Conservation (phyloP, 306 rosid genomes). For the Fragaria ananassa region DNA sequence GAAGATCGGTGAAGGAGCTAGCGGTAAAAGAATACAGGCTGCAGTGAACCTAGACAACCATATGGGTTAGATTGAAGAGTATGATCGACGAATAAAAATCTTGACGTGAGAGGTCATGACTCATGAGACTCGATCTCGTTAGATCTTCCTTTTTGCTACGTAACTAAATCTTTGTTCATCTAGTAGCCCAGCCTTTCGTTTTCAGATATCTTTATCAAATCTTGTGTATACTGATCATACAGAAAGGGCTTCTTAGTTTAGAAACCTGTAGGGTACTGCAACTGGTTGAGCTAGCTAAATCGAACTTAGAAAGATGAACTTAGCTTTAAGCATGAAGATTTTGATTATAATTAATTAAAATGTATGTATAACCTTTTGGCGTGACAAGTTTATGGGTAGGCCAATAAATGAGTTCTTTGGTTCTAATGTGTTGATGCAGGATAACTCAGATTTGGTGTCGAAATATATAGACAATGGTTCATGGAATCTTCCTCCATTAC, state of each 20-base stretch:
- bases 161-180: not conserved
- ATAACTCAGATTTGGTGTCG: too few species aligned
- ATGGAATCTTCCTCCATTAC: too few species aligned
- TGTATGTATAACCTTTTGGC: not conserved
- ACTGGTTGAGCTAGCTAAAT: not conserved
- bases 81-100: not conserved
- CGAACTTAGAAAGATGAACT: not conserved
- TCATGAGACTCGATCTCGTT: not conserved
- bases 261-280: not conserved
- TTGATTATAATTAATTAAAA: not conserved
- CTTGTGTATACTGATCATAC: not conserved
- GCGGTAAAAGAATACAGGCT: not conserved
- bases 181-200: constrained; percentile 2
- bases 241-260: not conserved
- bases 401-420: too few species aligned
- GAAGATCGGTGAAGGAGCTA: not conserved
- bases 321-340: not conserved
- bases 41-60: constrained; percentile 19
- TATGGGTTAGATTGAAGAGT: constrained; percentile 5
- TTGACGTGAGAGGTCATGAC: not conserved
- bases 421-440: too few species aligned
- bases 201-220: constrained; percentile 9
- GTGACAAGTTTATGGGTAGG: too few species aligned
- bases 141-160: not conserved
- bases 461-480: too few species aligned